A percentile compares a stretch with the other conserved stretches of the same genome.
phyloP scores from a whole-genome alignment of 306 rosid genomes.

The Dalbergia cochinchinensis region DNA sequence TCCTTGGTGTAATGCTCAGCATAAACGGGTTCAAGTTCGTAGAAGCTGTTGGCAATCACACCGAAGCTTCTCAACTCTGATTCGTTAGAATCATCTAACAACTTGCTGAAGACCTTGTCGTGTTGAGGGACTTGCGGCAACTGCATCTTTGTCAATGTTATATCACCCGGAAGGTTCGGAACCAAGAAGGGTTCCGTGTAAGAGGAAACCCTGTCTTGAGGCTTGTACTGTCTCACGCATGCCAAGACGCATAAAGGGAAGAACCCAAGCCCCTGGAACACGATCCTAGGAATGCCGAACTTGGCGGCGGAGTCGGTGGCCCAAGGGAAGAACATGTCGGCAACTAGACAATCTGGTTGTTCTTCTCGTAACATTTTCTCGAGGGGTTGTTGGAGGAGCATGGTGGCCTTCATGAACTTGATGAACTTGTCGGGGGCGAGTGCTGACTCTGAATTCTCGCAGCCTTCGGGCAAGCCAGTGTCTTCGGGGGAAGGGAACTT shows the following conservation, averaged over 20 bases:
- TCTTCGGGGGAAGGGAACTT: conserved; percentile 48
- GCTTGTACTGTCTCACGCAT: conserved; percentile 46
- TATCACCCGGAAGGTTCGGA: conserved; percentile 59
- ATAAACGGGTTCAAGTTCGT: conserved; percentile 59
- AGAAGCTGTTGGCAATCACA: conserved; percentile 61
- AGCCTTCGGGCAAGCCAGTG: conserved; percentile 61
- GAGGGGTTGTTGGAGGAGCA: conserved; percentile 47
- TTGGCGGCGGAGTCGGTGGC: conserved; percentile 59
- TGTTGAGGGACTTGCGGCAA: conserved; percentile 38
- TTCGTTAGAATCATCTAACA: conserved; percentile 26
- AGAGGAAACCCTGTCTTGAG: conserved; percentile 52
- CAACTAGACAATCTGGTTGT: conserved; percentile 56
- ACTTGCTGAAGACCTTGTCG: background rate
- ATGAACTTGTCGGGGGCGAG: conserved; percentile 30
- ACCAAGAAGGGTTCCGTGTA: conserved; percentile 57
- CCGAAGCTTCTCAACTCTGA: conserved; percentile 58
- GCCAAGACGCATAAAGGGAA: conserved; percentile 53
- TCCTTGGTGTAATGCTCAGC: conserved; percentile 58
- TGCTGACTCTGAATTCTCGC: conserved; percentile 49
- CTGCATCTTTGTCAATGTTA: conserved; percentile 53
- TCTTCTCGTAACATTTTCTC: conserved; percentile 52
- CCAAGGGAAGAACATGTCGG: conserved; percentile 65
- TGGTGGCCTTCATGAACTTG: conserved; percentile 47
- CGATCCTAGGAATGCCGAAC: conserved; percentile 61
- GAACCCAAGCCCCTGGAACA: conserved; percentile 61